A percentile compares a stretch with the other conserved stretches of the same genome.
These are phyloP conservation scores for Oehlia diaphana DNA, from an alignment of 192 early-diverging fungal species.

Conservation along the genomic window DNA sequence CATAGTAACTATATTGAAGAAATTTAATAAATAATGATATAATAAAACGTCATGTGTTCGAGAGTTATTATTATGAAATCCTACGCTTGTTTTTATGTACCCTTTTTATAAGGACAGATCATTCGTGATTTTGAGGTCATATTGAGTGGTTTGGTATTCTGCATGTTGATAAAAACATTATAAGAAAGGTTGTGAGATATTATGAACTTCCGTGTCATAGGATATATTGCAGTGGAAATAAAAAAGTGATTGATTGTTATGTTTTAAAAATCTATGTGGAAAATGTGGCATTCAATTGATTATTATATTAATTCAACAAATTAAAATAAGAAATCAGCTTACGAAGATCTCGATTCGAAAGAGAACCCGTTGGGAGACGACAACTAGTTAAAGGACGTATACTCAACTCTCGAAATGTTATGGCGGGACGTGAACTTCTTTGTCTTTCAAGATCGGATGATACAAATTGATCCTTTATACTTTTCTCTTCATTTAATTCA, in stretches of 20 bases:
- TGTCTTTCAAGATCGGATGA: not conserved
- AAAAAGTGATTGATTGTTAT: constrained; percentile 11
- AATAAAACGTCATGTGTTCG: no score
- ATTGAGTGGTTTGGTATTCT: constrained; percentile 12
- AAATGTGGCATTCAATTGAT: constrained; percentile 1
- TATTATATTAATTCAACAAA: not conserved
- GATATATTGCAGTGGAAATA: constrained; percentile 8
- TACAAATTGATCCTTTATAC: constrained; percentile 1
- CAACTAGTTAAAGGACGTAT: not conserved
- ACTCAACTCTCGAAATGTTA: not conserved
- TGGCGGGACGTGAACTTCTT: not conserved
- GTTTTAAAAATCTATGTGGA: not conserved
- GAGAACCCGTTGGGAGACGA: not conserved
- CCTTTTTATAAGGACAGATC: not conserved
- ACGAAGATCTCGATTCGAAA: not conserved
- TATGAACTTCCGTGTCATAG: constrained; percentile 5
- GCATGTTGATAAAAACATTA: constrained; percentile 8
- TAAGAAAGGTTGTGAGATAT: constrained; percentile 12
- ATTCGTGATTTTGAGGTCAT: not conserved
- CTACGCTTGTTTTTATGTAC: not conserved
- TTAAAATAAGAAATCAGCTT: constrained; percentile 11
- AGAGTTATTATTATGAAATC: no score
- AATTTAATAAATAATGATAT: no score
- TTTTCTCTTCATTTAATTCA: not conserved
- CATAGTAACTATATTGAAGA: no score